These are phyloP conservation scores for Lactifluus hygrophoroides DNA, from an alignment of 768 basidiomycete genomes.

Conservation along the genomic window DNA sequence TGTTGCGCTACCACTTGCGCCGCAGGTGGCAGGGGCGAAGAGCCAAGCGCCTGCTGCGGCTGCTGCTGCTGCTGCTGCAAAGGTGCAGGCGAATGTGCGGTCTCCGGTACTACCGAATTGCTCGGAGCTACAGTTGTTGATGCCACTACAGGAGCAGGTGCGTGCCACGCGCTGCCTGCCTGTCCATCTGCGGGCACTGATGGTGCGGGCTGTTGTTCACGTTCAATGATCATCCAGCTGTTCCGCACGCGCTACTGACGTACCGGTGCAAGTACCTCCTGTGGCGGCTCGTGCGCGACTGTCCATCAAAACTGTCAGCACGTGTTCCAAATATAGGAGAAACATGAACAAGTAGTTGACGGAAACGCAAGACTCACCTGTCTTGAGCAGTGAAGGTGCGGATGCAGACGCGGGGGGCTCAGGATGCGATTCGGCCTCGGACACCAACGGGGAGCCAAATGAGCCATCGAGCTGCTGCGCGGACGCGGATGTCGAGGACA, in stretches of 20 bases:
- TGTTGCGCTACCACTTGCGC: constrained; percentile 6
- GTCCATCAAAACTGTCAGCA: neutral
- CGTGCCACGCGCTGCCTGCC: constrained; percentile 9
- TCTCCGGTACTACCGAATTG: constrained; percentile 15
- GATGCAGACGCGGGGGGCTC: constrained; percentile 36
- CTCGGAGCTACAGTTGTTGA: neutral
- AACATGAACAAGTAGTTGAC: neutral
- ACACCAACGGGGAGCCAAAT: constrained; percentile 64
- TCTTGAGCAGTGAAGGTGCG: constrained; percentile 48
- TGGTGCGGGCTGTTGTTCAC: neutral
- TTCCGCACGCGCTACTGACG: neutral
- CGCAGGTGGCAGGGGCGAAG: constrained; percentile 7
- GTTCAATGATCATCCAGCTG: neutral
- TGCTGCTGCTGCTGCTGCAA: constrained; percentile 39
- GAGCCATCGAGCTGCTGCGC: constrained; percentile 59
- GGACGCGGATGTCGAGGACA: constrained; percentile 60
- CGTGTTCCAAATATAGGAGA: neutral
- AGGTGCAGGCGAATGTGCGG: constrained; percentile 40
- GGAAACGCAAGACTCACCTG: neutral
- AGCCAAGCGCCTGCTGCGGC: constrained; percentile 5
- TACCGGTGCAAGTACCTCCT: constrained; percentile 6
- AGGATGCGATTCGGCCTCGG: constrained; percentile 46
- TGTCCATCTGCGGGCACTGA: constrained; percentile 8
- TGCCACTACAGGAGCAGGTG: constrained; percentile 2
- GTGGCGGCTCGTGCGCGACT: constrained; percentile 10